phyloP scores from a whole-genome alignment of 768 basidiomycete species.

The Pleurotus pulmonarius region DNA sequence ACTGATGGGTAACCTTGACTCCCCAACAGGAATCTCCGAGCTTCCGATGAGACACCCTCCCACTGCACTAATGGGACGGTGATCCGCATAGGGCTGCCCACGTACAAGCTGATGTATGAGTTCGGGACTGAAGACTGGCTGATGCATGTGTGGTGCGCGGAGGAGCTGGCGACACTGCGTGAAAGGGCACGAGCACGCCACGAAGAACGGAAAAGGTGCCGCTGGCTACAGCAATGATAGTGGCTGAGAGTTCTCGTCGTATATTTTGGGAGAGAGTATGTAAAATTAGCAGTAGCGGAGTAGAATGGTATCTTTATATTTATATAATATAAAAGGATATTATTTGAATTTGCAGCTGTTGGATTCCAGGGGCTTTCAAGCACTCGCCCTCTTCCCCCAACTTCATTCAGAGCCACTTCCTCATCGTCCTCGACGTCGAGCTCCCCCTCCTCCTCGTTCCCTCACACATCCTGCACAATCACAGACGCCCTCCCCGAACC shows the following conservation, averaged over 20 bases:
- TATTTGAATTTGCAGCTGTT: not conserved
- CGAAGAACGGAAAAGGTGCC: slow-evolving; percentile 54
- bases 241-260: slow-evolving; percentile 10
- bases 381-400: not conserved
- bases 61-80: slow-evolving; percentile 32
- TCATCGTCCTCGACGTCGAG: slow-evolving; percentile 17
- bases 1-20: not conserved
- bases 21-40: slow-evolving; percentile 42
- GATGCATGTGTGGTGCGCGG: slow-evolving; percentile 33
- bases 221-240: slow-evolving; percentile 20
- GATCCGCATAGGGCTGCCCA: slow-evolving; percentile 54
- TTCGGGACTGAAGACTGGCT: slow-evolving; percentile 57
- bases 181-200: slow-evolving; percentile 40
- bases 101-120: slow-evolving; percentile 72
- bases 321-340: not conserved
- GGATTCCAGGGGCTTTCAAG: slow-evolving; percentile 6
- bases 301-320: slow-evolving; percentile 4
- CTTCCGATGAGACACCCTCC: slow-evolving; percentile 39
- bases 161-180: slow-evolving; percentile 26
- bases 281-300: not conserved
- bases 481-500: not conserved
- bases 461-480: slow-evolving; percentile 13
- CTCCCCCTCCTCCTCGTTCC: slow-evolving; percentile 8
- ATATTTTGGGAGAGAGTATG: slow-evolving; percentile 4
- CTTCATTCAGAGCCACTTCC: slow-evolving; percentile 8